Conservation (phyloP, 2,329 filamentous ascomycete genomes). For the Pyrenophora seminiperda region DNA sequence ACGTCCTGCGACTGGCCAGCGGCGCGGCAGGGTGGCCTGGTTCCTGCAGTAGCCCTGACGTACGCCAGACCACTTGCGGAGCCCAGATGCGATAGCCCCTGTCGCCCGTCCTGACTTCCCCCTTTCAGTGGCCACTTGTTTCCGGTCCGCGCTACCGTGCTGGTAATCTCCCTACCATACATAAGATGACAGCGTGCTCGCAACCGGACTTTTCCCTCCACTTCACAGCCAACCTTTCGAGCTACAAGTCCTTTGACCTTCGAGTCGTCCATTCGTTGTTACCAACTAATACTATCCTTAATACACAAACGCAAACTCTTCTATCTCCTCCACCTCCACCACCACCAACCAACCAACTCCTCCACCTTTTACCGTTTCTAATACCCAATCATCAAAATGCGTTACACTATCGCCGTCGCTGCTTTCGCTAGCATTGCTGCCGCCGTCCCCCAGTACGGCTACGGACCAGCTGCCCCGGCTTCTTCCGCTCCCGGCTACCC, state of each 20-base stretch:
- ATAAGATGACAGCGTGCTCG: constrained; percentile 39
- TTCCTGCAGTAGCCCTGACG: constrained; percentile 46
- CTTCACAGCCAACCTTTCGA: constrained; percentile 46
- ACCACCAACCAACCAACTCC: constrained; percentile 10
- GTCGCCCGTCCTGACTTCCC: constrained; percentile 32
- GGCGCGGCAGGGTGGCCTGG: constrained; percentile 35
- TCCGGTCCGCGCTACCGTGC: constrained; percentile 43
- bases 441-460: constrained; percentile 39
- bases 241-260: constrained; percentile 48
- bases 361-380: constrained; percentile 26
- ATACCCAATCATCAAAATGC: constrained; percentile 48
- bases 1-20: constrained; percentile 33
- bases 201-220: constrained; percentile 28
- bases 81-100: constrained; percentile 33
- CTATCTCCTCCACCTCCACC: constrained; percentile 21
- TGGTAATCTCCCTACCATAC: constrained; percentile 47
- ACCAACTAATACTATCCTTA: constrained; percentile 50
- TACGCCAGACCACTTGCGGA: constrained; percentile 37
- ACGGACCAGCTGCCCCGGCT: constrained; percentile 14
- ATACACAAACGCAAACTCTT: constrained; percentile 31
- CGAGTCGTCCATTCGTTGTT: constrained; percentile 51
- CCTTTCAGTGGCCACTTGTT: constrained; percentile 42
- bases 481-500: constrained; percentile 19
- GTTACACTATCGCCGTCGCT: constrained; percentile 44
- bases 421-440: constrained; percentile 40